These are phyloP conservation scores for Letharia columbiana DNA, from an alignment of 495 filamentous ascomycete species.

Conservation along the genomic window DNA sequence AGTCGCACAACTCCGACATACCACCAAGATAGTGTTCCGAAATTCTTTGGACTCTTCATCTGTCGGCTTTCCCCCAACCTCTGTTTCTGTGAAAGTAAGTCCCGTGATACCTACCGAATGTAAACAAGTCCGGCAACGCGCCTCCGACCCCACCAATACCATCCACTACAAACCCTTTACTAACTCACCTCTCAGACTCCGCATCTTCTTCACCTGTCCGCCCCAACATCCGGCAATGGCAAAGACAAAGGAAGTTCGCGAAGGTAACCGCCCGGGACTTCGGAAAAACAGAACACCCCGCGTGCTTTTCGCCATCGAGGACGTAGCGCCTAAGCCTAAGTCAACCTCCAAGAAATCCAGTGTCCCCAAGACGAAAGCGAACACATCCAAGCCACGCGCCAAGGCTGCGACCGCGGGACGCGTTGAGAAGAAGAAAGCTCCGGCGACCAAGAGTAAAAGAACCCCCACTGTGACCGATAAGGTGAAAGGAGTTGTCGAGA, in stretches of 20 bases:
- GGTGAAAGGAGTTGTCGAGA: conserved; percentile 24
- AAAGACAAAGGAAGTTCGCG: conserved; percentile 10
- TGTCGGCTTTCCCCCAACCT: background rate
- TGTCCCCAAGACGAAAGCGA: conserved; percentile 21
- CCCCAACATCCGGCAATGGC: background rate
- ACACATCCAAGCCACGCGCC: conserved; percentile 24
- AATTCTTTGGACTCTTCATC: background rate
- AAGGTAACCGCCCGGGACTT: background rate
- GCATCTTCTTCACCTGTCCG: background rate
- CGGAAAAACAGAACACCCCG: conserved; percentile 15
- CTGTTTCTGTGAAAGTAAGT: background rate
- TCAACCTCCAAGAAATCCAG: conserved; percentile 18
- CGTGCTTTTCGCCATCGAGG: conserved; percentile 20
- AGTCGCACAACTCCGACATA: background rate
- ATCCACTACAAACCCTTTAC: background rate
- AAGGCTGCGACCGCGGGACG: conserved; percentile 20
- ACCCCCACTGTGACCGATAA: conserved; percentile 21
- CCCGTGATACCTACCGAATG: conserved; percentile 5
- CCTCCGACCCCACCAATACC: background rate
- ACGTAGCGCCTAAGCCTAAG: conserved; percentile 18
- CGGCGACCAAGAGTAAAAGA: conserved; percentile 19
- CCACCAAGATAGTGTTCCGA: background rate
- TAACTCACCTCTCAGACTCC: conserved; percentile 5
- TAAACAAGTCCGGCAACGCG: conserved; percentile 19
- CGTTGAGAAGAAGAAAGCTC: conserved; percentile 18